Base-by-base conservation (phyloP, 2,329 filamentous ascomycete genomes). In the Plenodomus tracheiphilus region DNA sequence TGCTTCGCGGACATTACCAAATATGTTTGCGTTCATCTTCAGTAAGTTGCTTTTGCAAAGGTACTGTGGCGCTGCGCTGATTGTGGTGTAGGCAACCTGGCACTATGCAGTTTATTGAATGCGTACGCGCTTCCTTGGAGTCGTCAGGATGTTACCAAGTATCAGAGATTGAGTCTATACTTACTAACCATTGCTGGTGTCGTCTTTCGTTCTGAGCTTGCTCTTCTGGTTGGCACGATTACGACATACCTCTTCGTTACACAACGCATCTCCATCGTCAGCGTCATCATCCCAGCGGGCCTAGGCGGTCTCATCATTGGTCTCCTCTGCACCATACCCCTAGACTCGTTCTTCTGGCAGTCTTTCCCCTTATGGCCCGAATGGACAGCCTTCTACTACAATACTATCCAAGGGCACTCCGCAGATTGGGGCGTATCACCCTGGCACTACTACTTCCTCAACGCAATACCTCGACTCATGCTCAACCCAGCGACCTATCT, bases 281-380 rank as follows among this genome's bases (percentile, higher is more conserved):
- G 72, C n/a, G 75, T 77, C 25, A 80, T 95, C 51, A 74, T 94
- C 36, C 77, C 82, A 15, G 82, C 88, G 16, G 89, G 91, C 16
- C 41, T 87, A 15, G 71, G 79, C 5, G 87, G 90, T 19, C 82
- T 86, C 15, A 32, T 80, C n/a, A 74, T 87, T 38, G 87, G 89
- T 1, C 79, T 97, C 1, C 56, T 77, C 11, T 74, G 86, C 30
- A 91, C 91, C 0, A 78, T 96, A 13, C 81, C 85, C 2, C 72
- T 96, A 28, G 94, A 99, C 78, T 93, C 89, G 1, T 93, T 91
- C 75, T 96, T 97, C 76, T 99, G 93, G 94, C 91, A 93, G 66
- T 72, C 75, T 7, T 83, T 82, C 1, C 76, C 77, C 1, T 74
- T 96, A 22, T 99, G 94, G 94, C 92, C 94, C 1, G 94, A 99